Evolutionary conservation across 1,284 basidiomycete species (phyloP).

Genomic region (Puccinia brachypodii): DNA sequence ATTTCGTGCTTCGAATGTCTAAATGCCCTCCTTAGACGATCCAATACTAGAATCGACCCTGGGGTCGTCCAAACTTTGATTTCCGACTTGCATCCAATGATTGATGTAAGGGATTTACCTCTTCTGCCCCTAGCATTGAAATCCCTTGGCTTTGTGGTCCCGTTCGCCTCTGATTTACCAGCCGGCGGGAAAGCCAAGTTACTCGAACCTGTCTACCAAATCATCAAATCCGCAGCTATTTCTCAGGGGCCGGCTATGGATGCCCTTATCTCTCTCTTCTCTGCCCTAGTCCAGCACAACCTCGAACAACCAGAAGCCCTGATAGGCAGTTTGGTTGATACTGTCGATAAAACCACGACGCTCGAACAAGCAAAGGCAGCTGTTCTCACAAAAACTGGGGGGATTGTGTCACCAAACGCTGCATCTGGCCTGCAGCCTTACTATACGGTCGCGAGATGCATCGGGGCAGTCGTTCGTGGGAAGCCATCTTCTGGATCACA

Average conservation of each 20-base stretch:
- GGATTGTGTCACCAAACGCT: slow-evolving; percentile 18
- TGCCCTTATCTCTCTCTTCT: slow-evolving; percentile 40
- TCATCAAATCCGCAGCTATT: slow-evolving; percentile 43
- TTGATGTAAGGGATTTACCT: slow-evolving; percentile 71
- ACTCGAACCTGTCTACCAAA: slow-evolving; percentile 34
- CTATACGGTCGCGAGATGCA: slow-evolving; percentile 74
- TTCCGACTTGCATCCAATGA: slow-evolving; percentile 70
- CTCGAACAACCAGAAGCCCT: slow-evolving; percentile 28
- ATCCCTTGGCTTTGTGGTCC: slow-evolving; percentile 70
- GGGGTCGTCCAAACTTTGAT: slow-evolving; percentile 68
- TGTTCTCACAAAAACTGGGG: slow-evolving; percentile 14
- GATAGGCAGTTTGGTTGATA: slow-evolving; percentile 15
- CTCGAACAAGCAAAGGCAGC: slow-evolving; percentile 39
- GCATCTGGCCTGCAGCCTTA: slow-evolving; percentile 57
- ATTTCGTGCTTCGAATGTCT: slow-evolving; percentile 77
- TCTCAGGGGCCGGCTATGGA: slow-evolving; percentile 45
- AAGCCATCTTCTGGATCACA: slow-evolving; percentile 3
- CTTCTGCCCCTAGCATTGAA: slow-evolving; percentile 73
- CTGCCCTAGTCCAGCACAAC: slow-evolving; percentile 24
- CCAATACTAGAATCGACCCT: slow-evolving; percentile 66
- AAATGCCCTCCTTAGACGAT: slow-evolving; percentile 71
- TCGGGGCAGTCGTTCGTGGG: slow-evolving; percentile 61
- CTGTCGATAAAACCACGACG: slow-evolving; percentile 26
- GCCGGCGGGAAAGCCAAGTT: slow-evolving; percentile 65
- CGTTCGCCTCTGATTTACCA: slow-evolving; percentile 66